phyloP scores from a whole-genome alignment of 768 basidiomycete genomes.

The Sporobolomyces pararoseus region DNA sequence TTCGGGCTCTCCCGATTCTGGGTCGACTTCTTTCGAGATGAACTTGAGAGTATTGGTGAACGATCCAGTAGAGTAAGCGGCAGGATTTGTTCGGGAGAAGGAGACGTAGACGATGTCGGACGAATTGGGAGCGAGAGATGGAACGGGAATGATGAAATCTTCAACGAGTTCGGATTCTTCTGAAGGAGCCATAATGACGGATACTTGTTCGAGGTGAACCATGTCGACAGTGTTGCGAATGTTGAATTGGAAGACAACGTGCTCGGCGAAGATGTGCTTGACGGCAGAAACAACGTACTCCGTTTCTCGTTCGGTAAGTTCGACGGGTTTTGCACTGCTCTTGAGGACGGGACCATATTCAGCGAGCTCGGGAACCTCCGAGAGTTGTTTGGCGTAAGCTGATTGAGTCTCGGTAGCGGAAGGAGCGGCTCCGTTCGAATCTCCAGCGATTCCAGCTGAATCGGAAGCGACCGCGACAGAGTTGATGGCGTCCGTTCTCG shows the following conservation, averaged over 20 bases:
- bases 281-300: conserved; percentile 96
- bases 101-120: conserved; percentile 89
- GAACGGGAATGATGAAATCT: conserved; percentile 87
- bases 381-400: conserved; percentile 76
- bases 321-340: conserved; percentile 71
- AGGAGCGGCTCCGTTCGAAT: conserved; percentile 63
- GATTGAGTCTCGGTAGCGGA: conserved; percentile 82
- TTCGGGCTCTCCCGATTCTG: conserved; percentile 88
- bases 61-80: conserved; percentile 71
- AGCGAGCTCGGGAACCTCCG: conserved; percentile 78
- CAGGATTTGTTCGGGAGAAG: conserved; percentile 76
- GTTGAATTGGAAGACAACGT: conserved; percentile 97
- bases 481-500: conserved; percentile 51
- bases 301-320: conserved; percentile 92
- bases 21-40: conserved; percentile 94
- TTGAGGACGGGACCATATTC: conserved; percentile 80
- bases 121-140: conserved; percentile 65
- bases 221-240: conserved; percentile 94
- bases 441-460: conserved; percentile 55
- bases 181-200: conserved; percentile 83
- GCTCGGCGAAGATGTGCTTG: conserved; percentile 93
- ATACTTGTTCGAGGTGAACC: conserved; percentile 88
- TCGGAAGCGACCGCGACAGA: conserved; percentile 58
- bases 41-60: conserved; percentile 92
- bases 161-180: conserved; percentile 70